Evolutionary conservation across 108 stramenopile genomes (phyloP).

Genomic region (Mayamaea pseudoterrestris): DNA sequence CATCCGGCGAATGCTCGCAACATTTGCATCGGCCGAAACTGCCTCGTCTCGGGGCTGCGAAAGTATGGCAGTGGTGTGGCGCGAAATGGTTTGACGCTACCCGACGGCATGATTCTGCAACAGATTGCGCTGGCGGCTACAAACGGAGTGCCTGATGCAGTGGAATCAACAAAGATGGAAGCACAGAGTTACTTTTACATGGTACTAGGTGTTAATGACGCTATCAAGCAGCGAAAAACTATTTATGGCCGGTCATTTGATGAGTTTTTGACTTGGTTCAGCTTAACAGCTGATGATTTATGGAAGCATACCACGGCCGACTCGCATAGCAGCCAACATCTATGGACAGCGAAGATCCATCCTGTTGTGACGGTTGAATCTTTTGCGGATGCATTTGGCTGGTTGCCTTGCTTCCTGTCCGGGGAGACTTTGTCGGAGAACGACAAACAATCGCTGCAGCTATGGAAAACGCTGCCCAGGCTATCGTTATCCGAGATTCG

Average conservation of each 20-base stretch:
- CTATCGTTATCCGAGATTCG: conserved; percentile 45
- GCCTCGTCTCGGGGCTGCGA: conserved; percentile 41
- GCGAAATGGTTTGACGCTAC: conserved; percentile 14
- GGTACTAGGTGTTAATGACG: conserved; percentile 50
- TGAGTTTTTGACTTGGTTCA: conserved; percentile 22
- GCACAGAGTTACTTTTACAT: conserved; percentile 30
- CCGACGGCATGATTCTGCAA: conserved; percentile 38
- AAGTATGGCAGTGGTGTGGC: conserved; percentile 3
- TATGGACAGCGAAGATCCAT: conserved; percentile 67
- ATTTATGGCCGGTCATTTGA: conserved; percentile 40
- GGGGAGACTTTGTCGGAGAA: conserved; percentile 4
- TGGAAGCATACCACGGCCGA: conserved; percentile 23
- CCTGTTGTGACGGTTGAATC: conserved; percentile 28
- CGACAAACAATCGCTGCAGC: conserved; percentile 15
- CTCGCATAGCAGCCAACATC: conserved; percentile 13
- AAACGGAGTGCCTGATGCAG: conserved; percentile 5
- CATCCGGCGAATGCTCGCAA: background rate
- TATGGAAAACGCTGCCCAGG: conserved; percentile 30
- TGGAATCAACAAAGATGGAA: background rate
- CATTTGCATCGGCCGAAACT: conserved; percentile 26
- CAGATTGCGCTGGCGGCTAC: conserved; percentile 26
- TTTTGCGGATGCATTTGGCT: conserved; percentile 31
- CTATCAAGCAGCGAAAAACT: conserved; percentile 29
- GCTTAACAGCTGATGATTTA: conserved; percentile 23
- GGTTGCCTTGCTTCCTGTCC: conserved; percentile 8